Conservation (phyloP, 1,139 yeast genomes). For the Pichia sp. region DNA sequence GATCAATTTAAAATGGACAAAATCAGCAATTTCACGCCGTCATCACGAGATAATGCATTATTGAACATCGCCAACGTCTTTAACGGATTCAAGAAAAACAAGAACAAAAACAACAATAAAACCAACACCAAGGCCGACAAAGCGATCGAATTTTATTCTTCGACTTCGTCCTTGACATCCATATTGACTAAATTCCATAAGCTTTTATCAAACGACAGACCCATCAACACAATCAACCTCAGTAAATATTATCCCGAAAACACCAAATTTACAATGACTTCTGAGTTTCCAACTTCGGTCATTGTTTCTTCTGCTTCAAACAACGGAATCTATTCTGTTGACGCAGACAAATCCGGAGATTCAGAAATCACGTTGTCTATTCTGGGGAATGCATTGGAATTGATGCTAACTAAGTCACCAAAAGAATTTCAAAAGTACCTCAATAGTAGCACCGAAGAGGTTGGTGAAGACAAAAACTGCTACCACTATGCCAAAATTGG, state of each 20-base stretch:
- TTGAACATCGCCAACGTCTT: conserved; percentile 40
- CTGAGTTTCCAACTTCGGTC: conserved; percentile 33
- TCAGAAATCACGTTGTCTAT: conserved; percentile 64
- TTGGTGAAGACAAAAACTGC: conserved; percentile 14
- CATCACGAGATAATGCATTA: conserved; percentile 55
- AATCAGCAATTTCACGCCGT: conserved; percentile 49
- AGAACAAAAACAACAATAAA: conserved; percentile 12
- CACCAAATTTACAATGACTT: conserved; percentile 28
- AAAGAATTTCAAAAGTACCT: conserved; percentile 17
- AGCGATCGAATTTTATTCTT: conserved; percentile 47
- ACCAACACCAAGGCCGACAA: conserved; percentile 4
- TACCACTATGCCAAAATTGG: conserved; percentile 73
- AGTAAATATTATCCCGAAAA: conserved; percentile 34
- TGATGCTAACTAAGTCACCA: conserved; percentile 55
- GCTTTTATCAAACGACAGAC: conserved; percentile 54
- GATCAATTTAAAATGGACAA: conserved; percentile 59
- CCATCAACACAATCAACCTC: conserved; percentile 35
- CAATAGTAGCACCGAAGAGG: conserved; percentile 9
- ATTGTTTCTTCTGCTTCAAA: conserved; percentile 30
- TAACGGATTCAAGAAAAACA: conserved; percentile 12
- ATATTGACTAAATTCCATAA: conserved; percentile 67
- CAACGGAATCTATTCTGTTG: conserved; percentile 48
- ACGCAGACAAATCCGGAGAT: conserved; percentile 62
- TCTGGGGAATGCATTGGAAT: conserved; percentile 74
- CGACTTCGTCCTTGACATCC: conserved; percentile 85